Base-by-base conservation (phyloP, 768 basidiomycete species). In the Agaricus subrufescens region DNA sequence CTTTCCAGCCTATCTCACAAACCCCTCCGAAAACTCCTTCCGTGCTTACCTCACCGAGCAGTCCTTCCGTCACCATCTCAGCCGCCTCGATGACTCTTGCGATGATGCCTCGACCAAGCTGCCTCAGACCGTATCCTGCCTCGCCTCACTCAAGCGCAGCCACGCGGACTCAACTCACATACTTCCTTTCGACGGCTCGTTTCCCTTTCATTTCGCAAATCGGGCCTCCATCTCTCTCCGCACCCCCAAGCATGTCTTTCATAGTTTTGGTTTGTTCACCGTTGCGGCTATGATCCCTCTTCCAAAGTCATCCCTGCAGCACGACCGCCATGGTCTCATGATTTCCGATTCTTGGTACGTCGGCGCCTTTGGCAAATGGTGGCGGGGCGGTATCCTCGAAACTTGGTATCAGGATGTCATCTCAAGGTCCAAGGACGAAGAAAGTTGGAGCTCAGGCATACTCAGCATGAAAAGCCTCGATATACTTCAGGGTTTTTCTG, bases 1-100 rank as follows among this genome's bases (percentile, higher is more conserved):
- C 58, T 50, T 51, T 46, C 46, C 75, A 98, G 96, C 95, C 47
- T 94, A 94, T 76, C 83, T 95, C 67, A 92, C 94, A 34, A 98
- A 98, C 71, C 96, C 96, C 25, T 85, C 88, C 54, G 94, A 98
- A 71, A 86, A 86, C 46, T 94, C 94, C 6, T 98, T 99, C 72
- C 86, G 95, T 51, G 79, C 93, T 19, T 95, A 92, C 73, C 86
- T 98, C 62, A 98, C 95, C n/a, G 94, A 97, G 66, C 91, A 91
- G 66, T 95, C 94, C 26, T 98, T 99, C 70, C 91, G 95, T 51
- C 90, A 91, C 54, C 94, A 98, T 69, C 82, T 98, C 58, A 91
- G 85, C 58, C 87, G 86, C 54, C 82, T 97, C 64, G 87, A 94
- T 63, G 86, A 87, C 63, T 75, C 73, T 46, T 66, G 73, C 56